A percentile compares a stretch with the other conserved stretches of the same genome.
phyloP scores from a whole-genome alignment of 2,329 filamentous ascomycete genomes.

The Dactylella cylindrospora region DNA sequence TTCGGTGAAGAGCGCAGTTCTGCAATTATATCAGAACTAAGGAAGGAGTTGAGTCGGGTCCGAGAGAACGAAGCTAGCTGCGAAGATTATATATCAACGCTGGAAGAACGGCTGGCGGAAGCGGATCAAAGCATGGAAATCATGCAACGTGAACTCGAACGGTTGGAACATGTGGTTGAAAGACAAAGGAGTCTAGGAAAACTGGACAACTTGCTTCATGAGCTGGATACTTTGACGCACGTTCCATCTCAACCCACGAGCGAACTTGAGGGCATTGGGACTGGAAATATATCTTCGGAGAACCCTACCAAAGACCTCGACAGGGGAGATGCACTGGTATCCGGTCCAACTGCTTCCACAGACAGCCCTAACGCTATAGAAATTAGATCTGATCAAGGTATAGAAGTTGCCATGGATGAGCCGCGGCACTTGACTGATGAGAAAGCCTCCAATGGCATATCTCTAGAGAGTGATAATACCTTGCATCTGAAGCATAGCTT shows the following conservation, averaged over 20 bases:
- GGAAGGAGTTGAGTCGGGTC: conserved; percentile 84
- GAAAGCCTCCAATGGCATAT: conserved; percentile 49
- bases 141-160: conserved; percentile 95
- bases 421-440: conserved; percentile 46
- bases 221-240: conserved; percentile 76
- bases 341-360: too few relatives aligned
- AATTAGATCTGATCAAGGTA: too few relatives aligned
- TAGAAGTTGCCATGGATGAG: too few relatives aligned
- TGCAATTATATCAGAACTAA: conserved; percentile 78
- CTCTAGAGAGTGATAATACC: conserved; percentile 6
- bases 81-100: conserved; percentile 95
- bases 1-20: conserved; percentile 91
- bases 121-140: conserved; percentile 93
- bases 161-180: conserved; percentile 91
- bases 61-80: conserved; percentile 86
- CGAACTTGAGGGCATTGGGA: too few relatives aligned
- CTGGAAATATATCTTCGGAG: too few relatives aligned
- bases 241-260: conserved; percentile 7
- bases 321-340: too few relatives aligned
- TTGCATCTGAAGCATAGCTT: conserved; percentile 39
- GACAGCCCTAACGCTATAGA: too few relatives aligned
- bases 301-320: too few relatives aligned
- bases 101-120: conserved; percentile 93
- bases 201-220: conserved; percentile 85
- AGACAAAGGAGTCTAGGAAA: conserved; percentile 93